Evolutionary conservation across 2,329 filamentous ascomycete genomes (phyloP).

Genomic region (Trichoderma arundinaceum): DNA sequence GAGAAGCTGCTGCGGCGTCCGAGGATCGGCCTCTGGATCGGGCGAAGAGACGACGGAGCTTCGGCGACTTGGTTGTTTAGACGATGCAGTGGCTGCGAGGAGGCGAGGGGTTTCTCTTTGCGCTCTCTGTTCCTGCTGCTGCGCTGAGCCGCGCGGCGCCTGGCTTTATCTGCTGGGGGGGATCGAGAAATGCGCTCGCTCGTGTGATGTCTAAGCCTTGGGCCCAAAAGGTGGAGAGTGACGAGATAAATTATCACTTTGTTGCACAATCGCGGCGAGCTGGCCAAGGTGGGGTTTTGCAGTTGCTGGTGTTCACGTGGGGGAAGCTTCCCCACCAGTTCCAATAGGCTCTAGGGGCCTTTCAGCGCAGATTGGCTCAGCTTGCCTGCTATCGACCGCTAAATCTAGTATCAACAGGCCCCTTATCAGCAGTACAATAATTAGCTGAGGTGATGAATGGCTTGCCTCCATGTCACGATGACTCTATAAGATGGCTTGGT

Average conservation of each 20-base stretch:
- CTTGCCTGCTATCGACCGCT: background rate
- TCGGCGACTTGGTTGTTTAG: background rate
- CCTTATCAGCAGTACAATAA: background rate
- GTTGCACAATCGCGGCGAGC: conserved; percentile 24
- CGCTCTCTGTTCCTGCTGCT: too few relatives aligned
- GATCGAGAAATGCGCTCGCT: conserved; percentile 22
- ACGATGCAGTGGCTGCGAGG: background rate
- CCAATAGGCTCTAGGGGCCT: background rate
- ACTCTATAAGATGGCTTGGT: too few relatives aligned
- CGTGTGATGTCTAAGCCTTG: conserved; percentile 28
- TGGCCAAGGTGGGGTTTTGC: conserved; percentile 18
- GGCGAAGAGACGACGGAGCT: background rate
- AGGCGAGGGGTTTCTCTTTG: too few relatives aligned
- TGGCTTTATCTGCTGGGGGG: background rate
- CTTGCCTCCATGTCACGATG: too few relatives aligned
- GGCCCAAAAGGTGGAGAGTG: conserved; percentile 22
- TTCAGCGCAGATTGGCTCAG: conserved; percentile 5
- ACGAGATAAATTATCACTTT: conserved; percentile 17
- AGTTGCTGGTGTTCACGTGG: conserved; percentile 29
- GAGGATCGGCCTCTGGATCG: conserved; percentile 1
- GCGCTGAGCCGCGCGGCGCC: background rate
- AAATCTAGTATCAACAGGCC: background rate
- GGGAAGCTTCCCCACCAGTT: conserved; percentile 28
- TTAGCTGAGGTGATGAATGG: too few relatives aligned
- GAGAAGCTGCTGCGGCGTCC: background rate